These are phyloP conservation scores for Hypoxylon cercidicola DNA, from an alignment of 495 filamentous ascomycete genomes.

Conservation along the genomic window DNA sequence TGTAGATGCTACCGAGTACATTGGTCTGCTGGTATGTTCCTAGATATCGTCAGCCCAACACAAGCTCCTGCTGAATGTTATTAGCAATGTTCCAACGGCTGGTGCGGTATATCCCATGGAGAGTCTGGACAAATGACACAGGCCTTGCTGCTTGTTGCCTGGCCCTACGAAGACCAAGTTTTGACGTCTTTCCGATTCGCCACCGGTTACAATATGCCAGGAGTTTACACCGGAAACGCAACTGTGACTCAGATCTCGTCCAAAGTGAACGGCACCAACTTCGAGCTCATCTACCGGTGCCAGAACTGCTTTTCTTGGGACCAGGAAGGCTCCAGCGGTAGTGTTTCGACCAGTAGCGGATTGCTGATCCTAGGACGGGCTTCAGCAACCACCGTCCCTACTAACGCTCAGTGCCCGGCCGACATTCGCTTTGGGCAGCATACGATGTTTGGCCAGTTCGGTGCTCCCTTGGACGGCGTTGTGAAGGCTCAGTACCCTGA, in stretches of 20 bases:
- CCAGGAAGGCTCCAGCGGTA: slow-evolving; percentile 57
- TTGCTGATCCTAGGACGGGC: slow-evolving; percentile 59
- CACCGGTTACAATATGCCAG: slow-evolving; percentile 66
- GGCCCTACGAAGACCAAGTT: slow-evolving; percentile 60
- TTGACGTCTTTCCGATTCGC: slow-evolving; percentile 68
- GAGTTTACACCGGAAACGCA: slow-evolving; percentile 68
- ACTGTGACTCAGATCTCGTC: slow-evolving; percentile 66
- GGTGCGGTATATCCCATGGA: slow-evolving; percentile 67
- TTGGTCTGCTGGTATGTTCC: slow-evolving; percentile 62
- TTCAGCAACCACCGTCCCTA: slow-evolving; percentile 45
- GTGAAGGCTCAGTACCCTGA: slow-evolving; percentile 57
- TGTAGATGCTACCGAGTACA: slow-evolving; percentile 66
- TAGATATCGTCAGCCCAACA: not conserved
- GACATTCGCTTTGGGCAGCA: slow-evolving; percentile 54
- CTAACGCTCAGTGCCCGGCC: slow-evolving; percentile 48
- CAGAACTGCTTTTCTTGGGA: slow-evolving; percentile 70
- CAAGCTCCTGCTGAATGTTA: slow-evolving; percentile 1
- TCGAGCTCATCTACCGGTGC: slow-evolving; percentile 71
- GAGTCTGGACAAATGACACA: slow-evolving; percentile 66
- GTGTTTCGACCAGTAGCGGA: slow-evolving; percentile 49
- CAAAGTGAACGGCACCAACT: slow-evolving; percentile 61
- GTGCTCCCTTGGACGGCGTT: slow-evolving; percentile 54
- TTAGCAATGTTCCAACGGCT: slow-evolving; percentile 56
- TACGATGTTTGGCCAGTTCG: slow-evolving; percentile 54
- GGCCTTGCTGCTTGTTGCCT: slow-evolving; percentile 68